Percentiles rank a stretch among this genome's conserved stretches.
phyloP scores from a whole-genome alignment of 2,329 filamentous ascomycete genomes.

The Fusarium sp. region DNA sequence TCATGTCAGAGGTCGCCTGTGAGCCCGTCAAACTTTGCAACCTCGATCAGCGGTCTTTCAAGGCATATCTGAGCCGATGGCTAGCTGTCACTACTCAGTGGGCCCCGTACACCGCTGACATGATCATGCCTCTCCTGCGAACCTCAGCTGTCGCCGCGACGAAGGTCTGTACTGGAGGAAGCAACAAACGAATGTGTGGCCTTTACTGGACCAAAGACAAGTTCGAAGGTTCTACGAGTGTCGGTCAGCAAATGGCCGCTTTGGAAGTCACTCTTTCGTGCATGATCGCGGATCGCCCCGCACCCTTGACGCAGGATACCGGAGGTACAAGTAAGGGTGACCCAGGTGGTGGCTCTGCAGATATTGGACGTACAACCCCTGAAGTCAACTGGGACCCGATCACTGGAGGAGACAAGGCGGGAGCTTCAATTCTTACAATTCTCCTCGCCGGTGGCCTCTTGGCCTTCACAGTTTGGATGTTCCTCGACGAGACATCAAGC shows the following conservation, averaged over 20 bases:
- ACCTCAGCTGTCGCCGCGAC: slow-evolving; percentile 69
- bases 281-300: slow-evolving; percentile 59
- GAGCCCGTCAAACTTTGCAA: slow-evolving; percentile 72
- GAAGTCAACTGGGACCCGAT: slow-evolving; percentile 44
- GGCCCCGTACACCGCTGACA: slow-evolving; percentile 68
- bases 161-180: slow-evolving; percentile 67
- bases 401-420: slow-evolving; percentile 73
- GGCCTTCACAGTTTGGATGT: slow-evolving; percentile 62
- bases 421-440: slow-evolving; percentile 74
- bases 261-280: slow-evolving; percentile 74
- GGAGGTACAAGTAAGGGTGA: slow-evolving; percentile 69
- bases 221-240: slow-evolving; percentile 70
- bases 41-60: slow-evolving; percentile 72
- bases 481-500: slow-evolving; percentile 60
- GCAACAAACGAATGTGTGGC: slow-evolving; percentile 69
- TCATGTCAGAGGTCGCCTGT: slow-evolving; percentile 76
- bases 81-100: slow-evolving; percentile 72
- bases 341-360: slow-evolving; percentile 58
- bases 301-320: slow-evolving; percentile 60
- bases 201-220: slow-evolving; percentile 67
- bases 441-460: slow-evolving; percentile 66
- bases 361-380: slow-evolving; percentile 54
- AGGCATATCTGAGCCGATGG: slow-evolving; percentile 72
- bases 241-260: slow-evolving; percentile 78
- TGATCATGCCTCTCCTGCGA: slow-evolving; percentile 64